phyloP scores from a whole-genome alignment of 2,329 filamentous ascomycete species.

The Ophiostoma sp. region DNA sequence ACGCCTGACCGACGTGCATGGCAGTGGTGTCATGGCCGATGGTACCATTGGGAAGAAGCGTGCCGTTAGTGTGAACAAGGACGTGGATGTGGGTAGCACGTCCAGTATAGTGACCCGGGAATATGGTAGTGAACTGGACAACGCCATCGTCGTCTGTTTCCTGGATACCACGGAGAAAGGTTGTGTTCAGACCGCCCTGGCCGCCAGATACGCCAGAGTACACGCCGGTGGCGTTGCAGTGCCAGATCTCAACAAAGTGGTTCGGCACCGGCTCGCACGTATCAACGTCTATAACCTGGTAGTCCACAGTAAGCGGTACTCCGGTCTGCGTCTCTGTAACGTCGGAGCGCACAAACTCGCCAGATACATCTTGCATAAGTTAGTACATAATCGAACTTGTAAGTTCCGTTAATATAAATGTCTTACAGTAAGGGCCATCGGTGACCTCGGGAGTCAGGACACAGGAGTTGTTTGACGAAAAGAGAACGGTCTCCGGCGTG shows the following conservation, averaged over 20 bases:
- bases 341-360: slow-evolving; percentile 52
- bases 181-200: slow-evolving; percentile 40
- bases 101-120: slow-evolving; percentile 49
- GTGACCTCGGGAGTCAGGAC: slow-evolving; percentile 54
- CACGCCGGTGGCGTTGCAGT: slow-evolving; percentile 45
- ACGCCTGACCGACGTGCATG: slow-evolving; percentile 61
- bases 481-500: slow-evolving; percentile 42
- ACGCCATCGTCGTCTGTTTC: slow-evolving; percentile 44
- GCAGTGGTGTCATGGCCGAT: slow-evolving; percentile 48
- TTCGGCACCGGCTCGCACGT: slow-evolving; percentile 54
- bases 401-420: background rate
- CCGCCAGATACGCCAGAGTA: slow-evolving; percentile 43
- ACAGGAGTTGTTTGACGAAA: slow-evolving; percentile 48
- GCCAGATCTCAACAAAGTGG: slow-evolving; percentile 55
- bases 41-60: slow-evolving; percentile 51
- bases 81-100: slow-evolving; percentile 43
- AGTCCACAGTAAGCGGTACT: slow-evolving; percentile 50
- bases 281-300: slow-evolving; percentile 55
- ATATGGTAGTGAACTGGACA: slow-evolving; percentile 44
- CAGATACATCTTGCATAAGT: slow-evolving; percentile 42
- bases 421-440: slow-evolving; percentile 52
- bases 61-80: slow-evolving; percentile 34
- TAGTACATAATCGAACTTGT: background rate
- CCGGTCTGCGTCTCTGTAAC: slow-evolving; percentile 51
- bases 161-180: slow-evolving; percentile 48